Evolutionary conservation across 257 asterid species (phyloP).

Genomic region (Avicennia marina): DNA sequence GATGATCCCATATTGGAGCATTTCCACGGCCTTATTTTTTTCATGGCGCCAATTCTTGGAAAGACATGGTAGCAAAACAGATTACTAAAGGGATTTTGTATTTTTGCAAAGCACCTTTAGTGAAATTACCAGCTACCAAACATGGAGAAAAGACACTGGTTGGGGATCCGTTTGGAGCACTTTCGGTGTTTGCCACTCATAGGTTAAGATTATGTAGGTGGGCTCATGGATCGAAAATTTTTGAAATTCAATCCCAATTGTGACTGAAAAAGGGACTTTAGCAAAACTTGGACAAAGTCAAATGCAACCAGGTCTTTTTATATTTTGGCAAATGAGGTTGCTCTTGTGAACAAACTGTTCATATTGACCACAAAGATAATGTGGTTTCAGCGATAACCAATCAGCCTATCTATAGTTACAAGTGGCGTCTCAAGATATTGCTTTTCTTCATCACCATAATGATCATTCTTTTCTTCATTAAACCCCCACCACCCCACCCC

Average conservation of each 20-base stretch:
- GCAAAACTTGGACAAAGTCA: no score
- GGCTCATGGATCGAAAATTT: no score
- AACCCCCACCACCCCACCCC: no score
- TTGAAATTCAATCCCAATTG: no score
- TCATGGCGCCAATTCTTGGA: no score
- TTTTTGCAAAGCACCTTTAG: constrained; percentile 13
- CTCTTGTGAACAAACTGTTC: constrained; percentile 23
- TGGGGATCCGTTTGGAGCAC: background rate
- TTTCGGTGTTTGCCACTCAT: no score
- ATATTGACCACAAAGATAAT: background rate
- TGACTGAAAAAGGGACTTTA: no score
- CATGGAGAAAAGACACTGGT: background rate
- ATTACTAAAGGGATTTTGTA: constrained; percentile 2
- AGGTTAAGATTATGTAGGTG: constrained; percentile 15
- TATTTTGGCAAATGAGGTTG: constrained; percentile 2
- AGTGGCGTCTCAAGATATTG: constrained; percentile 12
- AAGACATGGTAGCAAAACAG: constrained; percentile 1
- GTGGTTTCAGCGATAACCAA: constrained; percentile 20
- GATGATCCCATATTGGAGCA: no score
- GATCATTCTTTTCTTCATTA: constrained; percentile 10
- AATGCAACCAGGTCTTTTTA: no score
- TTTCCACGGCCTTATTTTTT: no score
- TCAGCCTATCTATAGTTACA: constrained; percentile 27
- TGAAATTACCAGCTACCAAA: constrained; percentile 29
- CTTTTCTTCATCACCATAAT: constrained; percentile 14